phyloP scores from a whole-genome alignment of 1,284 basidiomycete species.

The Ustilago bromivora region DNA sequence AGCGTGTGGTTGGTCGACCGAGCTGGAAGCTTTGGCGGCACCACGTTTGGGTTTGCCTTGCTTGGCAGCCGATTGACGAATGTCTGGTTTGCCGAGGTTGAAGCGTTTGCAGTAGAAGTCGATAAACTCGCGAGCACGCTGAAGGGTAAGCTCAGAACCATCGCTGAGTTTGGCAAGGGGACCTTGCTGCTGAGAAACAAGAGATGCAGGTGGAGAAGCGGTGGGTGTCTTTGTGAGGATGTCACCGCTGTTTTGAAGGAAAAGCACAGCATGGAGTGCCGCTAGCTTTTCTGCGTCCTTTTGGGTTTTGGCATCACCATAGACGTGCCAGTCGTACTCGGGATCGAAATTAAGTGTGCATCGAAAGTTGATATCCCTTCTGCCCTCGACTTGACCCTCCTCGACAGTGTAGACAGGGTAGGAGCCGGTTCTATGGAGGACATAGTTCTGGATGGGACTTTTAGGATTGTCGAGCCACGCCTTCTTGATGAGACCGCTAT shows the following conservation, averaged over 20 bases:
- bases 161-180: slow-evolving; percentile 74
- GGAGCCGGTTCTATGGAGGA: slow-evolving; percentile 44
- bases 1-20: slow-evolving; percentile 77
- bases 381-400: slow-evolving; percentile 56
- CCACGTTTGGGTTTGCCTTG: slow-evolving; percentile 37
- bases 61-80: slow-evolving; percentile 69
- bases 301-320: slow-evolving; percentile 77
- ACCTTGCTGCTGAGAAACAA: slow-evolving; percentile 37
- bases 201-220: slow-evolving; percentile 70
- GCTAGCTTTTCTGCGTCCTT: slow-evolving; percentile 83
- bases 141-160: slow-evolving; percentile 77
- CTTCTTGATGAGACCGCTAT: slow-evolving; percentile 52
- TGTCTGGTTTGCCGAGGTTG: slow-evolving; percentile 82
- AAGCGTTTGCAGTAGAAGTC: slow-evolving; percentile 91
- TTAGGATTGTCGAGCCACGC: slow-evolving; percentile 62
- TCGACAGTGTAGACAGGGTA: slow-evolving; percentile 45
- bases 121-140: slow-evolving; percentile 89
- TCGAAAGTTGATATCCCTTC: slow-evolving; percentile 52
- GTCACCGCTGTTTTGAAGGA: slow-evolving; percentile 49
- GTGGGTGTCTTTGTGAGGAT: slow-evolving; percentile 50
- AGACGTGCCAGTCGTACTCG: slow-evolving; percentile 68
- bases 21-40: slow-evolving; percentile 12
- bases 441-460: slow-evolving; percentile 58
- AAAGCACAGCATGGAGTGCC: slow-evolving; percentile 53
- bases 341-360: slow-evolving; percentile 51